Evolutionary conservation across 2,329 filamentous ascomycete species (phyloP).

Genomic region (Neoscytalidium dimidiatum): DNA sequence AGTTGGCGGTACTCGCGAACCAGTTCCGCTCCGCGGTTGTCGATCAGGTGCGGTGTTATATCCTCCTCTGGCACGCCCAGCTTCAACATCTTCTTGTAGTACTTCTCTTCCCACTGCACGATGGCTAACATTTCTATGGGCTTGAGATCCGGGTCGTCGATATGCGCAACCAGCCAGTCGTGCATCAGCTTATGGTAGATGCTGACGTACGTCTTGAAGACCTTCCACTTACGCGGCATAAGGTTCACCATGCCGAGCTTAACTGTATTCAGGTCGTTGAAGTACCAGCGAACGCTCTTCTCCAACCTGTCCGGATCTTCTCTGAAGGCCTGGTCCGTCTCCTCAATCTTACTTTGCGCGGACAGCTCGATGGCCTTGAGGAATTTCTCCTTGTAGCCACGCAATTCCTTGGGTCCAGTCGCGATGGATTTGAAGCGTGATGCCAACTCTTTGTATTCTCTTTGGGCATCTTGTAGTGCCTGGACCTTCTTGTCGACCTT

Average conservation of each 20-base stretch:
- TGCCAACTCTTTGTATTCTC: conserved; percentile 93
- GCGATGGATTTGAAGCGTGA: conserved; percentile 93
- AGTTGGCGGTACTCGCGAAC: conserved; percentile 92
- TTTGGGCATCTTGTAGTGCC: conserved; percentile 90
- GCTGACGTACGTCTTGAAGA: conserved; percentile 83
- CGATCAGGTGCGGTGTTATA: conserved; percentile 83
- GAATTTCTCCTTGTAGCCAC: conserved; percentile 97
- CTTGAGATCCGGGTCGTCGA: conserved; percentile 82
- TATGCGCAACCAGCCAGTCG: conserved; percentile 80
- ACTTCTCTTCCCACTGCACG: conserved; percentile 92
- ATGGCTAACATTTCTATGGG: conserved; percentile 88
- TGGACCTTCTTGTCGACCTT: conserved; percentile 91
- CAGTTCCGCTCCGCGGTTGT: conserved; percentile 85
- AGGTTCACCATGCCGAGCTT: conserved; percentile 88
- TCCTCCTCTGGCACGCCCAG: conserved; percentile 77
- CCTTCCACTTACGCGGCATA: conserved; percentile 96
- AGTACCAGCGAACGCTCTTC: conserved; percentile 92
- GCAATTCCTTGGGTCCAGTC: conserved; percentile 84
- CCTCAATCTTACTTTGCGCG: conserved; percentile 72
- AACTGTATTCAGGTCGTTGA: conserved; percentile 95
- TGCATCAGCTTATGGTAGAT: conserved; percentile 97
- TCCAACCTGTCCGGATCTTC: conserved; percentile 81
- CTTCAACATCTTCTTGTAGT: conserved; percentile 94
- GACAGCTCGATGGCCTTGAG: conserved; percentile 74
- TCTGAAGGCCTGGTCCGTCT: conserved; percentile 72